Evolutionary conservation across 306 rosid species (phyloP).

Genomic region (Prunus salicina): DNA sequence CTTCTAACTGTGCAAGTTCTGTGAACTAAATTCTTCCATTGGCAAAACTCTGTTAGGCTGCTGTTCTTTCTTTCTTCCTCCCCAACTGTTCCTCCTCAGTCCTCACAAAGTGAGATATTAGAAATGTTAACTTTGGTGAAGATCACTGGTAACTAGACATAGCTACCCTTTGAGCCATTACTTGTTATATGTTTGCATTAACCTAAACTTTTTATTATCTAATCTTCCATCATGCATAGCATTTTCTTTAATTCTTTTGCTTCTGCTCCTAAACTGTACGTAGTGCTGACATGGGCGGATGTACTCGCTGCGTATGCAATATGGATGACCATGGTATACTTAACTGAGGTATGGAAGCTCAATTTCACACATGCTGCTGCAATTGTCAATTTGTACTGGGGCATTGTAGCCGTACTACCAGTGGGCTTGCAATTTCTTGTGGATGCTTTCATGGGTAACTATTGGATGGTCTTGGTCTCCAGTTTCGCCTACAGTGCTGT

Average conservation of each 20-base stretch:
- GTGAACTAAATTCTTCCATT: neutral
- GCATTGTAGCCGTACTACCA: conserved; percentile 10
- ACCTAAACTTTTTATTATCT: neutral
- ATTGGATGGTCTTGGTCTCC: conserved; percentile 14
- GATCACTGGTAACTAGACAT: neutral
- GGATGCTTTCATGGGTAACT: conserved; percentile 22
- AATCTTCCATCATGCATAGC: neutral
- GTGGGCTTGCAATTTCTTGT: conserved; percentile 21
- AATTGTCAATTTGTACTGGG: conserved; percentile 21
- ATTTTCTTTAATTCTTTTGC: no score
- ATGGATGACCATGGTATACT: conserved; percentile 17
- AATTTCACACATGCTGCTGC: conserved; percentile 15
- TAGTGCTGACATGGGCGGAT: conserved; percentile 11
- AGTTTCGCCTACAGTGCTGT: conserved; percentile 13
- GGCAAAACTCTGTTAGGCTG: neutral
- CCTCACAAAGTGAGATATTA: neutral
- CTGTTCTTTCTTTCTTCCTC: neutral
- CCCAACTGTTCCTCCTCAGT: neutral
- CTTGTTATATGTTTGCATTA: neutral
- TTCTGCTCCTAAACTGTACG: neutral
- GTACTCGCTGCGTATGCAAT: neutral
- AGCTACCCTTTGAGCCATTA: neutral
- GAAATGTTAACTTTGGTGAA: neutral
- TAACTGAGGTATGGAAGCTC: conserved; percentile 21
- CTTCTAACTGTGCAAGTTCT: neutral